Percentiles rank a stretch among this genome's conserved stretches.
phyloP scores from a whole-genome alignment of 164 flowering plant genomes.

The Tetrastigma voinierianum region DNA sequence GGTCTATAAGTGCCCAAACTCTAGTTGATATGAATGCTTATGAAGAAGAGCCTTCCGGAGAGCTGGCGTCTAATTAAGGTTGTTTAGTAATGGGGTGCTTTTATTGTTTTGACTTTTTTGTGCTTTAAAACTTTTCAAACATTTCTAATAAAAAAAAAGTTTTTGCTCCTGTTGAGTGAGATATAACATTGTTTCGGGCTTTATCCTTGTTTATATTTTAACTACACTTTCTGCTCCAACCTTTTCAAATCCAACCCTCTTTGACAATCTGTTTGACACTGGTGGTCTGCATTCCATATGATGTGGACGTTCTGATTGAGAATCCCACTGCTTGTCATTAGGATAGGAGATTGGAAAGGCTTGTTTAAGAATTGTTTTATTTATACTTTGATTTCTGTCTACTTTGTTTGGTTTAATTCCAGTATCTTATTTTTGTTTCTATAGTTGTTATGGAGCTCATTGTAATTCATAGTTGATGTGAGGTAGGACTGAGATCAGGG shows the following conservation, averaged over 20 bases:
- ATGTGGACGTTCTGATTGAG: not conserved
- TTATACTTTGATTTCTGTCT: not conserved
- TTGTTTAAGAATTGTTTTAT: not conserved
- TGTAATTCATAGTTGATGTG: too few species aligned
- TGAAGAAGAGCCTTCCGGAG: conserved; percentile 77
- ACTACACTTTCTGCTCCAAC: not conserved
- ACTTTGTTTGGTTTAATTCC: too few species aligned
- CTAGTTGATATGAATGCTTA: conserved; percentile 80
- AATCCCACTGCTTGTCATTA: not conserved
- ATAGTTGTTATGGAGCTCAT: too few species aligned
- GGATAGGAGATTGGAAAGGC: not conserved
- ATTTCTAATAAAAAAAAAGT: not conserved
- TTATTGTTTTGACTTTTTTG: not conserved
- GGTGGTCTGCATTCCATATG: not conserved
- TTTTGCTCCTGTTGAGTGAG: not conserved
- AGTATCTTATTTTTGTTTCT: too few species aligned
- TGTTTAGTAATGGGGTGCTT: conserved; percentile 59
- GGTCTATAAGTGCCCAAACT: conserved; percentile 88
- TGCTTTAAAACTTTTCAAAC: not conserved
- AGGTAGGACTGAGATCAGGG: too few species aligned
- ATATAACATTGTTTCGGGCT: not conserved
- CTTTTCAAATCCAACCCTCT: not conserved
- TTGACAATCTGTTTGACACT: not conserved
- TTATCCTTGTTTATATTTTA: not conserved
- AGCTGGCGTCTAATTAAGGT: conserved; percentile 73